Base-by-base conservation (phyloP, 192 early-diverging fungal species). In the Mortierella antarctica region DNA sequence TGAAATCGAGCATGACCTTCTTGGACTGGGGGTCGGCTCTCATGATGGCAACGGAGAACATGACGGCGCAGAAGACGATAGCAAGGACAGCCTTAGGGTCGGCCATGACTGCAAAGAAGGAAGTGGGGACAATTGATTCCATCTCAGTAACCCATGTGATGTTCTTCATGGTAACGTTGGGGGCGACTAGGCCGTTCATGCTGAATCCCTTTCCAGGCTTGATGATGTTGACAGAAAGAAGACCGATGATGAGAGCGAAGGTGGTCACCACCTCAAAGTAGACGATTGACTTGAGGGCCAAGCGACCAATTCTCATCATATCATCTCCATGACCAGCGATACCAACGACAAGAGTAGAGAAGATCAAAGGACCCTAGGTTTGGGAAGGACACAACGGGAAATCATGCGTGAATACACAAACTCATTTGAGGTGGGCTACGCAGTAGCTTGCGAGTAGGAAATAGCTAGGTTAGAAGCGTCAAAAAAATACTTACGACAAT, bases 311-410 rank as follows among this genome's bases (percentile, higher is more conserved):
- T 56, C 82, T 70, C 18, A 63, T 70, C 23, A 92, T 77, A 69
- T 93, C 89, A 70, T 91, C 88, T 31, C 84, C 85, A 61, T 94
- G 92, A n/a, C 90, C 88, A n/a, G 91, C 90, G 74, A 93, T 93
- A 57, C 90, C 92, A 53, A 89, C 90, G 39, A 93, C 88, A 5
- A 93, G 80, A 15, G 90, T 91, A 5, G 91, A 89, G 73, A 93
- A 93, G 50, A 93, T 90, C 15, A 93, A 84, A 49, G 92, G 92
- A 7, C 88, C 83, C 67, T 84, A 21, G 13, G 17, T 9, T 51
- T 23, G 50, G 23, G 21, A 62, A 87, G 40, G 31, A 66, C 50
- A 55, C 6, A 15, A 18, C 46, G 13, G 20, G 9, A 9, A 57
- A 1, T 57, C 17, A 17, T 57, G 55, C 55, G 20, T 57, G 14